phyloP scores from a whole-genome alignment of 257 asterid genomes.

The Nicotiana tomentosiformis region DNA sequence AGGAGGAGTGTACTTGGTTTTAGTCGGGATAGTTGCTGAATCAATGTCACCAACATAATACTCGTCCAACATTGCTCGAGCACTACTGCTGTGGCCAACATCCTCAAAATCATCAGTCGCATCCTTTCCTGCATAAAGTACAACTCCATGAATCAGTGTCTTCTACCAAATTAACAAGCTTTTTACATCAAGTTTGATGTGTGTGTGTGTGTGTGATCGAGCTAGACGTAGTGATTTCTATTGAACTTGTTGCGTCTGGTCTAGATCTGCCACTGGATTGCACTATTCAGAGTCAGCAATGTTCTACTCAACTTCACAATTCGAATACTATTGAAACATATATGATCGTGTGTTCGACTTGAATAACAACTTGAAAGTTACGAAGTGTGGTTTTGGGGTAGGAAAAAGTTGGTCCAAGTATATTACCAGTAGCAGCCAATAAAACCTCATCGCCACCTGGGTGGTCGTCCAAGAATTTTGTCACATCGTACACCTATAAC shows the following conservation, averaged over 20 bases:
- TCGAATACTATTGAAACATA: not conserved
- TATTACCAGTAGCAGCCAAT: conserved; percentile 66
- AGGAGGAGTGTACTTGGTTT: conserved; percentile 48
- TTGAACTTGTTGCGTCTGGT: not conserved
- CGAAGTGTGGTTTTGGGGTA: not conserved
- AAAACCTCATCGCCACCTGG: conserved; percentile 95
- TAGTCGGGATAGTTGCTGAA: conserved; percentile 41
- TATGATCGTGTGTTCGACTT: not conserved
- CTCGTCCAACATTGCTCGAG: conserved; percentile 62
- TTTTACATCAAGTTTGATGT: too few species aligned
- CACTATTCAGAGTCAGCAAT: not conserved
- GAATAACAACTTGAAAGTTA: not conserved
- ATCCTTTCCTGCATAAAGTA: conserved; percentile 55
- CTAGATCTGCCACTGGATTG: not conserved
- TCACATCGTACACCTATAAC: conserved; percentile 72
- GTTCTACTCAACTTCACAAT: not conserved
- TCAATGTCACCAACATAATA: conserved; percentile 55
- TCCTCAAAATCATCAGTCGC: conserved; percentile 89
- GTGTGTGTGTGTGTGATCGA: not conserved
- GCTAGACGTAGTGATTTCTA: not conserved
- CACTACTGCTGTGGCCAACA: conserved; percentile 76
- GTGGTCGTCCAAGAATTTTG: conserved; percentile 85
- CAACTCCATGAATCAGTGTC: not conserved
- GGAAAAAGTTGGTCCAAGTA: not conserved
- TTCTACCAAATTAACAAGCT: too few species aligned